Evolutionary conservation across 345 rosid species (phyloP), one percentile per base, ranked within the genome.

Genomic region (Stellera chamaejasme): DNA sequence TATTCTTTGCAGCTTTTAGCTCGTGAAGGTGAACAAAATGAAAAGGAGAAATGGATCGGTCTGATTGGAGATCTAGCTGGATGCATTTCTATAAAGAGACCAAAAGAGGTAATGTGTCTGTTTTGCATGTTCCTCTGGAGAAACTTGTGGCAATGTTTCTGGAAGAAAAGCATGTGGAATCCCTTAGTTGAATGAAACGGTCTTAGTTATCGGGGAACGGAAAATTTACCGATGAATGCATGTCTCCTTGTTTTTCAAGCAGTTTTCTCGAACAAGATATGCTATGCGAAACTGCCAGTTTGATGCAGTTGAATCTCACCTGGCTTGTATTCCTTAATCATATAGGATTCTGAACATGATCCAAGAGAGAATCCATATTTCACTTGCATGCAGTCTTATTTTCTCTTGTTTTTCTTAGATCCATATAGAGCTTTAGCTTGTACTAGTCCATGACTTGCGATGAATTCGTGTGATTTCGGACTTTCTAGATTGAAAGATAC

Each of bases 51-150:
- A 75, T 92, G 98, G 98, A 84, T 88, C 69, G 78, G 63, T 78
- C 79, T 88, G 66, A 86, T 92, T 65, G 96, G 98, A 57, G 79
- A 77, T 69, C 50, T 88, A 69, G 96, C 96, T 63, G 77, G 88
- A 52, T 80, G 85, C 77, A 82, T 92, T 69, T 86, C 93, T 57
- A 92, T 92, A 51, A 92, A 92, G 82, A 92, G 96, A 73, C 98
- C 98, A 49, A 92, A 92, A 71, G 98, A 88, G 88, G 96, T 92
- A 70, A 65, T 42, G 45, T 52, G 11, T 39, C 39, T 62, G 32
- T 39, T 56, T 50, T 53, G 28, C 41, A 42, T 50, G 56, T 47
- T 63, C 44, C 63, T 69, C 23, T 3, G 9, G 5, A 5, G 39
- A 32, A 32, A 5, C 39, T 32, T 8, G 9, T 4, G 0, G 9